Base-by-base conservation (phyloP, 148 eudicot genomes). In the Mesembryanthemum crystallinum region DNA sequence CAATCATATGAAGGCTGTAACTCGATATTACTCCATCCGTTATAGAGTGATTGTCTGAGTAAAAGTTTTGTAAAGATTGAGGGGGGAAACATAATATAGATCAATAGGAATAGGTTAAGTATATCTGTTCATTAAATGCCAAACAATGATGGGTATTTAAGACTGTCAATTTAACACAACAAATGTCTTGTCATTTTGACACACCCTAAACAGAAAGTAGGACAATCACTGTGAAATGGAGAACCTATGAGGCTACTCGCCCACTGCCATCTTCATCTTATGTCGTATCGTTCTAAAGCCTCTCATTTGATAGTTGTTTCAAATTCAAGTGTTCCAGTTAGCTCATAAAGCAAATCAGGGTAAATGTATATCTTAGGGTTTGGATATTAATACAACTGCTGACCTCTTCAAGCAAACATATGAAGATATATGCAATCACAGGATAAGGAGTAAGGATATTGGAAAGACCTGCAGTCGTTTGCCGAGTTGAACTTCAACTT, bases 401-500 rank as follows among this genome's bases (percentile, higher is more conserved):
- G 21, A 57, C n/a, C 8, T 57, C 27, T 23, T 57, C 61, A 57
- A 21, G 24, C 7, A n/a, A 57, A 57, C 11, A 57, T 63, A 55
- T 13, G 23, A 43, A 45, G 35, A 71, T 8, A 39, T 33, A 23
- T 7, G 66, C 30, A 27, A 60, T 35, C 51, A 63, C 71, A 51
- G 6, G 39, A 35, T 24, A 77, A 61, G 21, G 33, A 42, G 25
- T 68, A 76, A 47, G 72, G 62, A 49, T 60, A 57, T 60, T 11
- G 39, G 72, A 69, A 57, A 74, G 64, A 92, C 99, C 99, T 96
- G 99, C 57, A 96, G 90, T 78, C 92, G 97, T 78, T 96, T 96
- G 71, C 99, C 99, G 12, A 96, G 94, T 87, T 96, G 99, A 73
- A 96, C 92, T 84, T 96, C 99, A 43, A 96, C 97, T 86, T 96